These are phyloP conservation scores for Glutinoglossum americanum DNA, from an alignment of 495 filamentous ascomycete species.

Conservation along the genomic window DNA sequence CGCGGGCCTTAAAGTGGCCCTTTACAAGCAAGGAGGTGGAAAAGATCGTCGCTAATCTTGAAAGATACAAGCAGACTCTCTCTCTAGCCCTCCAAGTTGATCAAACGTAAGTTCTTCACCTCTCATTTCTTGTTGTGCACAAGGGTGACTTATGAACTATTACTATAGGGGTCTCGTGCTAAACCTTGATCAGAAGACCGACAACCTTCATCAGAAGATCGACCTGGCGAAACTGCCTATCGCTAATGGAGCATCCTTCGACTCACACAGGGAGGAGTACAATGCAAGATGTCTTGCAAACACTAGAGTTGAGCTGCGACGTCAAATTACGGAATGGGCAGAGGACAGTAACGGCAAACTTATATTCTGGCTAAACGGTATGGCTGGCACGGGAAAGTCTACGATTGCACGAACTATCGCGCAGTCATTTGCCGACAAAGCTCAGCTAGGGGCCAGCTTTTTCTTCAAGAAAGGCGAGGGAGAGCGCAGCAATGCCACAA, in stretches of 20 bases:
- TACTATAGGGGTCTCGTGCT: neutral
- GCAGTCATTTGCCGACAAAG: no score
- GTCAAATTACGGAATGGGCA: slow-evolving; percentile 17
- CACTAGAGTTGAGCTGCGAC: slow-evolving; percentile 17
- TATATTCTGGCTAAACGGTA: no score
- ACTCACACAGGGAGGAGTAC: neutral
- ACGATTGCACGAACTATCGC: no score
- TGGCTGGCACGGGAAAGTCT: no score
- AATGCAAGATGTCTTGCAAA: neutral
- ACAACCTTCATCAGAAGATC: neutral
- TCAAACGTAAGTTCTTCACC: slow-evolving; percentile 16
- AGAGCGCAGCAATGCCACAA: no score
- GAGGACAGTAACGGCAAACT: slow-evolving; percentile 2
- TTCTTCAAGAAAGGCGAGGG: no score
- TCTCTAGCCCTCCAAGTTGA: slow-evolving; percentile 19
- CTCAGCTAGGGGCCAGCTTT: no score
- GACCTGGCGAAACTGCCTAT: no score
- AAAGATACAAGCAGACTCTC: slow-evolving; percentile 18
- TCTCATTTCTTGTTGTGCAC: neutral
- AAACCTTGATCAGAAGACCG: neutral
- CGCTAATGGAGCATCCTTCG: neutral
- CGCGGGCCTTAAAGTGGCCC: no score
- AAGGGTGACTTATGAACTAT: neutral
- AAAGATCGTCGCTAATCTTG: slow-evolving; percentile 15
- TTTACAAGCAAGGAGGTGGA: slow-evolving; percentile 20